A percentile compares a stretch with the other conserved stretches of the same genome.
phyloP scores from a whole-genome alignment of 2,329 filamentous ascomycete species.

The Cryphonectria radicalis region DNA sequence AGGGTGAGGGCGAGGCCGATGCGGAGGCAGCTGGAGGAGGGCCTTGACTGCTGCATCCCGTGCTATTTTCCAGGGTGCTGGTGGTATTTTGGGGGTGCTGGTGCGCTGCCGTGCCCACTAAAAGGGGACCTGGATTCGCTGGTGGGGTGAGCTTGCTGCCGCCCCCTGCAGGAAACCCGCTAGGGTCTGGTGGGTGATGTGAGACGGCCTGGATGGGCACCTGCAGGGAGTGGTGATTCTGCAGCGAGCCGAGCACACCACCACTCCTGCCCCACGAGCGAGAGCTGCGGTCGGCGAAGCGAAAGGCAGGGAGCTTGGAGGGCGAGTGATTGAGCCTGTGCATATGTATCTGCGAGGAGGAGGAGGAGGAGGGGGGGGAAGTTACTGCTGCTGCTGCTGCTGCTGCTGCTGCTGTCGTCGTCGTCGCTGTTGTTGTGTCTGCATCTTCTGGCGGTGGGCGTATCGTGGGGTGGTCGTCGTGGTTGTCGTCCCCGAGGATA shows the following conservation, averaged over 20 bases:
- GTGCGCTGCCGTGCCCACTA: constrained; percentile 5
- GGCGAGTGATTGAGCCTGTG: constrained; percentile 59
- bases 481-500: background rate
- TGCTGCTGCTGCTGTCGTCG: background rate
- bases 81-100: constrained; percentile 33
- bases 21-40: constrained; percentile 21
- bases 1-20: background rate
- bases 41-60: constrained; percentile 27
- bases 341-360: constrained; percentile 38
- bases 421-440: background rate
- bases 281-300: constrained; percentile 49
- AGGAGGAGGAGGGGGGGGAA: background rate
- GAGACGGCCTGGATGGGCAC: constrained; percentile 7
- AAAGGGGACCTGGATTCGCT: constrained; percentile 36
- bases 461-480: background rate
- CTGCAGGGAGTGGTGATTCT: background rate
- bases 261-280: background rate
- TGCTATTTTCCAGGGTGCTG: constrained; percentile 30
- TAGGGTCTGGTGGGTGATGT: constrained; percentile 4
- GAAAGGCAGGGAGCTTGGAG: constrained; percentile 60
- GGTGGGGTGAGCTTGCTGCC: constrained; percentile 32
- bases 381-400: too few species aligned
- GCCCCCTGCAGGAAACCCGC: constrained; percentile 1
- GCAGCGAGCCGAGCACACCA: constrained; percentile 1
- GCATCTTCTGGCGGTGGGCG: background rate